Conservation (phyloP, 331 rosid species). For the Stylosanthes scabra region DNA sequence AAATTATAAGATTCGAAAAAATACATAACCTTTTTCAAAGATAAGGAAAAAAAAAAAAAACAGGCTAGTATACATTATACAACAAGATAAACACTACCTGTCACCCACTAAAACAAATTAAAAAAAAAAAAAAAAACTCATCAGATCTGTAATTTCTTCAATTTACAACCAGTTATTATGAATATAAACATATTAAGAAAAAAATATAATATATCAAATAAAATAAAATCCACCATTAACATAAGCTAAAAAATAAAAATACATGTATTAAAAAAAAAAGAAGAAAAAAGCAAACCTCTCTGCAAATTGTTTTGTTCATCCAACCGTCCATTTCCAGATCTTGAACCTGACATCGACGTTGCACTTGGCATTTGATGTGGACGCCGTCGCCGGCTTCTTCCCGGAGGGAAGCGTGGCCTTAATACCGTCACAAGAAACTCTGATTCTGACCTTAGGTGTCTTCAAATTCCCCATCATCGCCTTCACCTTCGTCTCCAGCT, state of each 20-base stretch:
- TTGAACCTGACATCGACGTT: constrained; percentile 68
- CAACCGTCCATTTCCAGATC: constrained; percentile 96
- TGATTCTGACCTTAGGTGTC: constrained; percentile 64
- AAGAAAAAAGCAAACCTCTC: constrained; percentile 43
- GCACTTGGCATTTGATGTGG: constrained; percentile 66
- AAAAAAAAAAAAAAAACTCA: background rate
- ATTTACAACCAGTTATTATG: constrained; percentile 45
- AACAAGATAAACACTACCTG: constrained; percentile 32
- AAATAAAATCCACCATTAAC: constrained; percentile 22
- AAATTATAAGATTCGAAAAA: background rate
- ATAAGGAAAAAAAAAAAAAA: background rate
- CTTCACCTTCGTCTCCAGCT: constrained; percentile 73
- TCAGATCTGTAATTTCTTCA: background rate
- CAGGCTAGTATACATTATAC: constrained; percentile 31
- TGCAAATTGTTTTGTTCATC: constrained; percentile 13
- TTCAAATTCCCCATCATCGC: constrained; percentile 63
- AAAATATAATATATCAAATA: constrained; percentile 12
- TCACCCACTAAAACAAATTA: constrained; percentile 20
- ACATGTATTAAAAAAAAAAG: background rate
- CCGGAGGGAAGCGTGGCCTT: constrained; percentile 56
- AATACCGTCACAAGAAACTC: constrained; percentile 77
- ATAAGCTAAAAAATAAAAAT: background rate
- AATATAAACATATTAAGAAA: constrained; percentile 40
- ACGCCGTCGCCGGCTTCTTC: constrained; percentile 66
- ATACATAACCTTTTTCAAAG: constrained; percentile 13